phyloP scores from a whole-genome alignment of 768 basidiomycete species.

The Guyanaporus albipodus region DNA sequence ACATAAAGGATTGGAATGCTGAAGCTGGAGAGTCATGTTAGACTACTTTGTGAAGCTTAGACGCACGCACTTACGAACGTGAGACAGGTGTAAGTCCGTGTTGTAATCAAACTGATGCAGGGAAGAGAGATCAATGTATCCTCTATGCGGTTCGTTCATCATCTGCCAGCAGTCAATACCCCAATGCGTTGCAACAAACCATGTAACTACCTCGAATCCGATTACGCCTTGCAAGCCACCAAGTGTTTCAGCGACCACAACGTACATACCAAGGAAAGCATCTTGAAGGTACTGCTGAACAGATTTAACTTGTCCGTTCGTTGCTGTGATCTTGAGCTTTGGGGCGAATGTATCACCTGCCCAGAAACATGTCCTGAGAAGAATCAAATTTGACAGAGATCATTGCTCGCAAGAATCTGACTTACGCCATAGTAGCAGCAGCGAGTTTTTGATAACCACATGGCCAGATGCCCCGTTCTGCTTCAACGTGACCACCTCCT shows the following conservation, averaged over 20 bases:
- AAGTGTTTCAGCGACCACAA: conserved; percentile 59
- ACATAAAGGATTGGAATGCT: conserved; percentile 82
- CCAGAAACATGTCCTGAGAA: conserved; percentile 83
- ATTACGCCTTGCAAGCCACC: conserved; percentile 75
- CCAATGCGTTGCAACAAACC: not conserved
- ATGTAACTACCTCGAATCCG: conserved; percentile 74
- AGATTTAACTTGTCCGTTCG: conserved; percentile 47
- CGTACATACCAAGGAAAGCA: conserved; percentile 76
- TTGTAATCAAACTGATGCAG: conserved; percentile 90
- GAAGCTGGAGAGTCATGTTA: conserved; percentile 48
- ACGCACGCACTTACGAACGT: conserved; percentile 55
- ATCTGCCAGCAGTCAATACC: conserved; percentile 44
- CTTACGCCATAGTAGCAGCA: conserved; percentile 90
- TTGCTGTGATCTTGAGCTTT: conserved; percentile 53
- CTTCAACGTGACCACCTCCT: conserved; percentile 70
- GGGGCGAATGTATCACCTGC: conserved; percentile 85
- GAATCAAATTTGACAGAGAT: not conserved
- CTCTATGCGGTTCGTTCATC: conserved; percentile 93
- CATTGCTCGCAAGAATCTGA: conserved; percentile 11
- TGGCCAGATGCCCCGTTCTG: conserved; percentile 86
- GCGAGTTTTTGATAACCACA: conserved; percentile 92
- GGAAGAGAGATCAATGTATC: conserved; percentile 80
- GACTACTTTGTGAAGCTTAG: not conserved
- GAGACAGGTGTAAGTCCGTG: conserved; percentile 84
- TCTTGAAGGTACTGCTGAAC: conserved; percentile 83